Evolutionary conservation across 331 rosid genomes (phyloP).

Genomic region (Prunus yedoensis): DNA sequence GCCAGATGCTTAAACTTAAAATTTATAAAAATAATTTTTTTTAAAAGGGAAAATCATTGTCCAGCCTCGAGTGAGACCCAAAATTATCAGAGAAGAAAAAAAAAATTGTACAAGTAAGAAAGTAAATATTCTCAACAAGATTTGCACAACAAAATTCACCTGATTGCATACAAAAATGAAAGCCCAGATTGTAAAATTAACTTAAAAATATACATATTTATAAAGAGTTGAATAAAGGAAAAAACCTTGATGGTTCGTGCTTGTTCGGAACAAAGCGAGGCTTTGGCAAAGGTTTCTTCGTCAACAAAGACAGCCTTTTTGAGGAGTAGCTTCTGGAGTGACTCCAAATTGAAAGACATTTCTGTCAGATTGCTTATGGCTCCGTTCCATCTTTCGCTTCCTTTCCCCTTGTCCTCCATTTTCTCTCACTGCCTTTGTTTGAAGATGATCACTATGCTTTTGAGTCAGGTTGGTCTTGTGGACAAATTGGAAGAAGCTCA

Average conservation of each 20-base stretch:
- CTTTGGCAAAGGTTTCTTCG: conserved; percentile 75
- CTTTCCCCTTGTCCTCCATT: conserved; percentile 72
- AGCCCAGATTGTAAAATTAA: neutral
- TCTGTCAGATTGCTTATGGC: conserved; percentile 79
- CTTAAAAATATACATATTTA: neutral
- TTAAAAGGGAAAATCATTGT: neutral
- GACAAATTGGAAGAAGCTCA: no score
- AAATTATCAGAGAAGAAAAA: no score
- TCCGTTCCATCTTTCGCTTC: conserved; percentile 85
- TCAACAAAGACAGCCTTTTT: conserved; percentile 89
- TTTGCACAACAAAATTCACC: neutral
- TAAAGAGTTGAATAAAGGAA: neutral
- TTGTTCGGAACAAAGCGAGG: conserved; percentile 84
- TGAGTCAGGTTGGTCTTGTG: neutral
- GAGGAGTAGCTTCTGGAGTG: conserved; percentile 82
- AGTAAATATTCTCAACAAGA: neutral
- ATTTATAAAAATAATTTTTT: no score
- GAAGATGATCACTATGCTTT: neutral
- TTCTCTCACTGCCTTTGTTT: neutral
- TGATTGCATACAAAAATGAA: neutral
- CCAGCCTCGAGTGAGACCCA: neutral
- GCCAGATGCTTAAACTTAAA: no score
- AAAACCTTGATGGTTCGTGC: conserved; percentile 77
- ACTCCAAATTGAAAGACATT: conserved; percentile 75
- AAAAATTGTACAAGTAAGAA: neutral